Evolutionary conservation across 2,329 filamentous ascomycete species (phyloP).

Genomic region (Zasmidium citrigriseum): DNA sequence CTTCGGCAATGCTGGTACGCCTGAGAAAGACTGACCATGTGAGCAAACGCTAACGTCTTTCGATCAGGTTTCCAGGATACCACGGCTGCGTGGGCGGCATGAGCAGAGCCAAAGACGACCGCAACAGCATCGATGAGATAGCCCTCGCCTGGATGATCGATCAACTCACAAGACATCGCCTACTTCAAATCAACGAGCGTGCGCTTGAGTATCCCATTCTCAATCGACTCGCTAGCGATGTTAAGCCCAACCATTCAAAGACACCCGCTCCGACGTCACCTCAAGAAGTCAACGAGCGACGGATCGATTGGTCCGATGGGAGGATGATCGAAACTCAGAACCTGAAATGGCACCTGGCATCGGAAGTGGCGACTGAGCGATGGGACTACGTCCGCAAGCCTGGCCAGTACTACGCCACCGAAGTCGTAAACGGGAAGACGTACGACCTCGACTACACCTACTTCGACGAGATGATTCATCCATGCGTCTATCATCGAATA

Average conservation of each 20-base stretch:
- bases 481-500: slow-evolving; percentile 17
- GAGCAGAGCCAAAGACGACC: slow-evolving; percentile 28
- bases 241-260: slow-evolving; percentile 1
- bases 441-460: not conserved
- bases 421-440: slow-evolving; percentile 1
- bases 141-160: slow-evolving; percentile 43
- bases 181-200: slow-evolving; percentile 16
- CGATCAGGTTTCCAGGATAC: slow-evolving; percentile 57
- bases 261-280: slow-evolving; percentile 8
- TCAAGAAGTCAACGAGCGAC: slow-evolving; percentile 17
- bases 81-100: slow-evolving; percentile 54
- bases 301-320: slow-evolving; percentile 19
- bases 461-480: slow-evolving; percentile 19
- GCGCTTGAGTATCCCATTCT: slow-evolving; percentile 19
- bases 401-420: slow-evolving; percentile 5
- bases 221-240: slow-evolving; percentile 13
- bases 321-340: slow-evolving; percentile 12
- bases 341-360: slow-evolving; percentile 6
- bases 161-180: slow-evolving; percentile 17
- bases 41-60: not conserved
- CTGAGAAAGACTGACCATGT: not conserved
- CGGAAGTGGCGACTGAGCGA: slow-evolving; percentile 13
- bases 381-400: slow-evolving; percentile 8
- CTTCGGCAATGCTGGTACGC: slow-evolving; percentile 30
- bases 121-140: slow-evolving; percentile 34